Percentiles rank a stretch among this genome's conserved stretches.
Evolutionary conservation across 352 stramenopile genomes (phyloP).

Genomic region (Globisporangium emineosum): DNA sequence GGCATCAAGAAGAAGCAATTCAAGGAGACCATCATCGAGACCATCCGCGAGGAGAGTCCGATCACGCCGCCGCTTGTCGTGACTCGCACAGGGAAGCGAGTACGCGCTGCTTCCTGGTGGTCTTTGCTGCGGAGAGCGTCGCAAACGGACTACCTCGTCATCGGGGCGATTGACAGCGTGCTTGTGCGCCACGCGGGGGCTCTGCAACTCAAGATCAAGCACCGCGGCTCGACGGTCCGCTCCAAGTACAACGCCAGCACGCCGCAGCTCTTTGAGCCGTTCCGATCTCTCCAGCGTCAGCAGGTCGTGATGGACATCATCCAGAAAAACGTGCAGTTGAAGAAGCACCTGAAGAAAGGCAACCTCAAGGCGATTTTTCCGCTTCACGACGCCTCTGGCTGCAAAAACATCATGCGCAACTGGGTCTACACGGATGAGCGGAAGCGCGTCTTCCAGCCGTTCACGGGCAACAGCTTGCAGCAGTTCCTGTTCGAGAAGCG

Average conservation of each 20-base stretch:
- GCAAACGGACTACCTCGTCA: slow-evolving; percentile 54
- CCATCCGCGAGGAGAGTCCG: slow-evolving; percentile 66
- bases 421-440: slow-evolving; percentile 45
- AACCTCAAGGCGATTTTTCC: slow-evolving; percentile 67
- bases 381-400: slow-evolving; percentile 58
- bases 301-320: slow-evolving; percentile 76
- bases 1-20: slow-evolving; percentile 51
- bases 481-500: slow-evolving; percentile 65
- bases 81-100: slow-evolving; percentile 29
- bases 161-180: slow-evolving; percentile 55
- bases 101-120: slow-evolving; percentile 15
- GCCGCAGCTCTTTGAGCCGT: slow-evolving; percentile 59
- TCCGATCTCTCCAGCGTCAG: slow-evolving; percentile 70
- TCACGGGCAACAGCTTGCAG: slow-evolving; percentile 37
- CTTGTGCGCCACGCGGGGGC: slow-evolving; percentile 55
- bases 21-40: slow-evolving; percentile 73
- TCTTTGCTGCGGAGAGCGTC: background rate
- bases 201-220: slow-evolving; percentile 72
- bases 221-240: slow-evolving; percentile 52
- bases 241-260: slow-evolving; percentile 47
- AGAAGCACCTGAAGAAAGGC: slow-evolving; percentile 47
- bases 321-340: slow-evolving; percentile 64
- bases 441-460: slow-evolving; percentile 51
- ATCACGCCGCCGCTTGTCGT: slow-evolving; percentile 48
- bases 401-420: slow-evolving; percentile 56